phyloP scores from a whole-genome alignment of 2,329 filamentous ascomycete genomes.

The Orbilia blumenaviensis region DNA sequence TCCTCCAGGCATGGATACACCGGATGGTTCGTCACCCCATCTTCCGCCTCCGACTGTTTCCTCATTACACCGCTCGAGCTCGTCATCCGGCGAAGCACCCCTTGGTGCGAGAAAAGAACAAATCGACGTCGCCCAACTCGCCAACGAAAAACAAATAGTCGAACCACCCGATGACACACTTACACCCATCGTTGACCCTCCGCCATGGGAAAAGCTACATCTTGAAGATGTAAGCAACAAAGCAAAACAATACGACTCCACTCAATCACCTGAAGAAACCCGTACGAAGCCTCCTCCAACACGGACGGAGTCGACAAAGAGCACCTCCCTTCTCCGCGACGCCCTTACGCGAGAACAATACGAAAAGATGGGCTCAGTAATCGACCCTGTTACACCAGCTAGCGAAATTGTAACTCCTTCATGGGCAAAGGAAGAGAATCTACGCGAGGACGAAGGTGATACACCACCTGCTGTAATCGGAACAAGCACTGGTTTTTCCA shows the following conservation, averaged over 20 bases:
- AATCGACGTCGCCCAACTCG: slow-evolving; percentile 27
- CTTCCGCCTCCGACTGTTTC: slow-evolving; percentile 3
- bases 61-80: neutral
- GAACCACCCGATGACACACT: slow-evolving; percentile 18
- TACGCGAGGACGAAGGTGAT: slow-evolving; percentile 15
- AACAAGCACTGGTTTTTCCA: slow-evolving; percentile 3
- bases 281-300: neutral
- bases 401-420: slow-evolving; percentile 34
- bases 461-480: slow-evolving; percentile 32
- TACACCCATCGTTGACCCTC: slow-evolving; percentile 19
- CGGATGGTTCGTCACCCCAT: slow-evolving; percentile 23
- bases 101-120: slow-evolving; percentile 27
- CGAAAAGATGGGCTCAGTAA: slow-evolving; percentile 37
- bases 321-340: slow-evolving; percentile 9
- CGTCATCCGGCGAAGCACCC: slow-evolving; percentile 15
- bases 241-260: slow-evolving; percentile 23
- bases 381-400: slow-evolving; percentile 23
- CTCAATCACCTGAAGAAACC: slow-evolving; percentile 21
- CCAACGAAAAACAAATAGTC: slow-evolving; percentile 33
- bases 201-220: slow-evolving; percentile 39
- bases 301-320: slow-evolving; percentile 1
- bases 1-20: slow-evolving; percentile 26
- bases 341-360: slow-evolving; percentile 30
- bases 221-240: slow-evolving; percentile 43
- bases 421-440: slow-evolving; percentile 33